Evolutionary conservation across 352 stramenopile genomes (phyloP).

Genomic region (Paralagenidium karlingii): DNA sequence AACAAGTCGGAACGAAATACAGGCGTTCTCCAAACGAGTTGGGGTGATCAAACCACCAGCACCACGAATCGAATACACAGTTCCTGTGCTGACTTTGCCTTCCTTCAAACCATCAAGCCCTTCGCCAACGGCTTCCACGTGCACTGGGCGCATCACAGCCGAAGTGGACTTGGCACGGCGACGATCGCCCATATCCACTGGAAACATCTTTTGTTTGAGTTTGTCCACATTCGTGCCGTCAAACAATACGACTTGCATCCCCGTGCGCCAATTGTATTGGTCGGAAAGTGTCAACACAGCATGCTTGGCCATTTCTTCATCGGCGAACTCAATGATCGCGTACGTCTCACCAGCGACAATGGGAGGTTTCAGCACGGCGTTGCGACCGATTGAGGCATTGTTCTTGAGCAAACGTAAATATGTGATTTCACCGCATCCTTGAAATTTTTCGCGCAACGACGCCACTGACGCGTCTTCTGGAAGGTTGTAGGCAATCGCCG

Average conservation of each 20-base stretch:
- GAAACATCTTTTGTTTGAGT: constrained; percentile 85
- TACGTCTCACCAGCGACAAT: constrained; percentile 80
- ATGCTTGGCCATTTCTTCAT: constrained; percentile 84
- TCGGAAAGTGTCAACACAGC: constrained; percentile 77
- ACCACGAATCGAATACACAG: constrained; percentile 78
- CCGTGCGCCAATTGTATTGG: constrained; percentile 79
- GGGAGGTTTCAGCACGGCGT: constrained; percentile 78
- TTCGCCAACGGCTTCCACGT: constrained; percentile 75
- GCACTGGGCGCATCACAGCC: constrained; percentile 49
- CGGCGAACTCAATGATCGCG: constrained; percentile 82
- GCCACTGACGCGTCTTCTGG: constrained; percentile 76
- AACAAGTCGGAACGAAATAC: constrained; percentile 82
- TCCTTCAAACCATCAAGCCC: constrained; percentile 73
- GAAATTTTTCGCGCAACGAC: constrained; percentile 74
- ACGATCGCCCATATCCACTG: constrained; percentile 59
- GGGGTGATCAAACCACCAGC: constrained; percentile 74
- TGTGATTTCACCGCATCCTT: constrained; percentile 70
- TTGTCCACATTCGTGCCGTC: constrained; percentile 82
- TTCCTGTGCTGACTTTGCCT: constrained; percentile 79
- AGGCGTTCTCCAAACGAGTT: constrained; percentile 69
- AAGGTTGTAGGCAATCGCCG: constrained; percentile 80
- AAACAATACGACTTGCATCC: constrained; percentile 83
- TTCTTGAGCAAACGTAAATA: constrained; percentile 84
- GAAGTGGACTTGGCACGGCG: constrained; percentile 72
- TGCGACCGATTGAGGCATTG: constrained; percentile 76